Evolutionary conservation across 768 basidiomycete species (phyloP).

Genomic region (Suillus subluteus): DNA sequence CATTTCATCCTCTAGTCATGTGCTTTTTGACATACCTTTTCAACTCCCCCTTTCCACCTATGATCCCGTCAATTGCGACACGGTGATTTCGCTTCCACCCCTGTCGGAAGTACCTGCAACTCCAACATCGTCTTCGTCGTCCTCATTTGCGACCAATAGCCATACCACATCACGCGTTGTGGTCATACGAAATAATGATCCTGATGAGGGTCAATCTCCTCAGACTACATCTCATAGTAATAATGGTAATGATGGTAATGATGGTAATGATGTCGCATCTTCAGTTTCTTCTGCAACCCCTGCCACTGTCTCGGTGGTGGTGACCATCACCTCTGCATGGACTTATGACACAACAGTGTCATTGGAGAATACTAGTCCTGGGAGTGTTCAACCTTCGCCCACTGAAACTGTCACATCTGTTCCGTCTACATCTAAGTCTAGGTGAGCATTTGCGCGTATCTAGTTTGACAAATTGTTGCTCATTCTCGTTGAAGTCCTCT

Average conservation of each 20-base stretch:
- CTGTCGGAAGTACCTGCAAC: too few species aligned
- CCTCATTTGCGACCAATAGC: neutral
- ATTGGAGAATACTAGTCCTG: slow-evolving; percentile 5
- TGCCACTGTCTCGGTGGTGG: neutral
- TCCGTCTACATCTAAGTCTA: slow-evolving; percentile 8
- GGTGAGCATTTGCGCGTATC: slow-evolving; percentile 13
- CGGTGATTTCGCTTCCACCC: too few species aligned
- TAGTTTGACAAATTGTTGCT: slow-evolving; percentile 8
- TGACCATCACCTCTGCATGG: slow-evolving; percentile 5
- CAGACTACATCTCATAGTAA: too few species aligned
- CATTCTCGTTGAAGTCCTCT: slow-evolving; percentile 13
- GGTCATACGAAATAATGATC: neutral
- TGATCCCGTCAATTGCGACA: neutral
- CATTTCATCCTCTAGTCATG: neutral
- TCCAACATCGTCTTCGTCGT: neutral
- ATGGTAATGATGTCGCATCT: neutral
- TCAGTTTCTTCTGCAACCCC: neutral
- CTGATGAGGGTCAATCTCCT: neutral
- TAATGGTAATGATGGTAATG: too few species aligned
- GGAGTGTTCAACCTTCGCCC: slow-evolving; percentile 6
- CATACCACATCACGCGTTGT: neutral
- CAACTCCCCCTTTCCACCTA: too few species aligned
- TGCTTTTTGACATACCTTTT: neutral
- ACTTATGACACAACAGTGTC: slow-evolving; percentile 13
- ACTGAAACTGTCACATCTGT: slow-evolving; percentile 6